Conservation (phyloP, 805 yeast species). For the Candida piceae region DNA sequence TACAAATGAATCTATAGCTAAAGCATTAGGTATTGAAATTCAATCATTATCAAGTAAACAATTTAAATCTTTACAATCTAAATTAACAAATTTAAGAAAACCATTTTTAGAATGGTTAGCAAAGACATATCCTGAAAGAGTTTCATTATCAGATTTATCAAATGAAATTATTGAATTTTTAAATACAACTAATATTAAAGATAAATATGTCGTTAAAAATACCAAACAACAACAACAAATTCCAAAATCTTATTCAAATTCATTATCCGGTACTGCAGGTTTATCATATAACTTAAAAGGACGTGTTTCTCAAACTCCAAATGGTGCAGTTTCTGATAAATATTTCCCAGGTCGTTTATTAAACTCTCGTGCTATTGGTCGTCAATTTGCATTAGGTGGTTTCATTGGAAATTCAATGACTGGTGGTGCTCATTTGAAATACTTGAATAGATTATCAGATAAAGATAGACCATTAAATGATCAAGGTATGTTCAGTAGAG, state of each 20-base stretch:
- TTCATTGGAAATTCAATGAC: slow-evolving; percentile 26
- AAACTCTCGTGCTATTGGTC: slow-evolving; percentile 34
- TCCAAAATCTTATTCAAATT: slow-evolving; percentile 17
- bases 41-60: slow-evolving; percentile 17
- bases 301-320: slow-evolving; percentile 62
- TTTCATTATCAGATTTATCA: slow-evolving; percentile 30
- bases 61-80: slow-evolving; percentile 28
- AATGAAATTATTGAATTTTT: slow-evolving; percentile 36
- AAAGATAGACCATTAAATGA: slow-evolving; percentile 19
- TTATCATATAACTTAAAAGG: slow-evolving; percentile 67
- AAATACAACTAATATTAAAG: slow-evolving; percentile 1
- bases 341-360: slow-evolving; percentile 68
- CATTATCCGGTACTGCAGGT: slow-evolving; percentile 65
- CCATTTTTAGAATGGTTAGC: slow-evolving; percentile 54
- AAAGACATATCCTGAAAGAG: slow-evolving; percentile 41
- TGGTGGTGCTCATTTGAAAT: slow-evolving; percentile 22
- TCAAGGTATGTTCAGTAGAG: slow-evolving; percentile 24
- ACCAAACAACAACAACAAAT: slow-evolving; percentile 1
- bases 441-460: slow-evolving; percentile 14
- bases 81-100: slow-evolving; percentile 42
- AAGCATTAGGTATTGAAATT: slow-evolving; percentile 19
- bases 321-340: slow-evolving; percentile 50
- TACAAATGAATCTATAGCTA: slow-evolving; percentile 23
- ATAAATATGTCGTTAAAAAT: background rate
- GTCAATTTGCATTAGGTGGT: slow-evolving; percentile 56